Evolutionary conservation across 495 filamentous ascomycete species (phyloP).

Genomic region (Aspergillus kassunensis): DNA sequence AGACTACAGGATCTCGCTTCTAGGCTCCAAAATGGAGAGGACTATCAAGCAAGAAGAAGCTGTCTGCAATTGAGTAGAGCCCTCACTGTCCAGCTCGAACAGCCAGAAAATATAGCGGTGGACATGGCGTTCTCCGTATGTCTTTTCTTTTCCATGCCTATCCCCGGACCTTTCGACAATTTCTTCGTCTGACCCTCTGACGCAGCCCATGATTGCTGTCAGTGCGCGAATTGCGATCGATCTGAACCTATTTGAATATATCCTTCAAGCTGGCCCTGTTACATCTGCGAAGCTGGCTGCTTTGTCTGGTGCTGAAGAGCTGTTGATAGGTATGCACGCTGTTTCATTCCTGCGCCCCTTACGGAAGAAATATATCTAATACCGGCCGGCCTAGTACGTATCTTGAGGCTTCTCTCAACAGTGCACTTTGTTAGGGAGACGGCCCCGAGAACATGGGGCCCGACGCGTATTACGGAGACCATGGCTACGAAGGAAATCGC

Average conservation of each 20-base stretch:
- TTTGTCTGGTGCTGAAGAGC: slow-evolving; percentile 4
- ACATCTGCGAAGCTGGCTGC: not conserved
- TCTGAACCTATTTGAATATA: not conserved
- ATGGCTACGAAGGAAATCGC: slow-evolving; percentile 8
- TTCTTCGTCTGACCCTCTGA: not conserved
- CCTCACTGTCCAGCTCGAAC: slow-evolving; percentile 5
- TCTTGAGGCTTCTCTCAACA: slow-evolving; percentile 2
- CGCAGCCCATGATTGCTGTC: slow-evolving; percentile 7
- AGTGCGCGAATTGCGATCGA: slow-evolving; percentile 7
- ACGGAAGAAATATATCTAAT: not conserved
- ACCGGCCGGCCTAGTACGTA: not conserved
- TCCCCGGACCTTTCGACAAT: not conserved
- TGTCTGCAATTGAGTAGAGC: slow-evolving; percentile 9
- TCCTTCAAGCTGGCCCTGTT: slow-evolving; percentile 1
- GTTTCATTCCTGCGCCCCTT: not conserved
- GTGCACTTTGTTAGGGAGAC: slow-evolving; percentile 5
- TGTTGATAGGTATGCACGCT: not conserved
- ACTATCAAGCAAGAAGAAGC: not conserved
- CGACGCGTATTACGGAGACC: slow-evolving; percentile 7
- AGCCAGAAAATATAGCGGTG: slow-evolving; percentile 6
- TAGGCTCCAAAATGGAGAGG: not conserved
- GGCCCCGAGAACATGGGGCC: not conserved
- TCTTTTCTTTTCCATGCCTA: not conserved
- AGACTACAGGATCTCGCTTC: not conserved
- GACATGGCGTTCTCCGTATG: slow-evolving; percentile 7